Conservation (phyloP, 2,329 filamentous ascomycete genomes). For the Gaeumannomyces tritici region DNA sequence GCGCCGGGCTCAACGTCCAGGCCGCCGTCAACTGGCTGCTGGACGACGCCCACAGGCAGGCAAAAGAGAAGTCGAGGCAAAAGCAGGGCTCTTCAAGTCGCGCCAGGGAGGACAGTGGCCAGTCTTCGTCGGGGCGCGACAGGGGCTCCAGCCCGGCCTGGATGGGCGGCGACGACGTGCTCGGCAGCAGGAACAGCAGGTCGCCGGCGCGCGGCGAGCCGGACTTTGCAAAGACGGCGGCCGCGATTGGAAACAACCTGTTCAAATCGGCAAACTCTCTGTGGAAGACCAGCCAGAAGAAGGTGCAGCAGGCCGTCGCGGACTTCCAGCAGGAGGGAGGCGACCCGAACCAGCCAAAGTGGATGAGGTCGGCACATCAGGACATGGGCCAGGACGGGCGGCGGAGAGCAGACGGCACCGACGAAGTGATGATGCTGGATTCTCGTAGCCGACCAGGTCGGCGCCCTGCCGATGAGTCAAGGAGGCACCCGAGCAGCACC, state of each 20-base stretch:
- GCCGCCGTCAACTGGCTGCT: constrained; percentile 82
- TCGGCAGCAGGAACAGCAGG: constrained; percentile 40
- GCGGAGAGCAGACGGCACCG: constrained; percentile 36
- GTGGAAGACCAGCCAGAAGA: constrained; percentile 92
- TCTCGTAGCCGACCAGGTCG: constrained; percentile 46
- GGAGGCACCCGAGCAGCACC: constrained; percentile 16
- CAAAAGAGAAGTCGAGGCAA: constrained; percentile 56
- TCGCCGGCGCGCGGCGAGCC: constrained; percentile 51
- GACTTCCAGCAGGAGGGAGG: constrained; percentile 68
- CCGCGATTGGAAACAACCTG: constrained; percentile 71
- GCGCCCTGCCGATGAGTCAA: constrained; percentile 16
- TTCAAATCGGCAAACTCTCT: constrained; percentile 91
- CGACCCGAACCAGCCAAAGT: constrained; percentile 78
- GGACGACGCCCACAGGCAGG: constrained; percentile 80
- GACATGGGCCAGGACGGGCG: constrained; percentile 18
- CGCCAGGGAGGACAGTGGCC: constrained; percentile 17
- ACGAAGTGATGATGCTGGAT: constrained; percentile 76
- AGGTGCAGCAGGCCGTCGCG: constrained; percentile 81
- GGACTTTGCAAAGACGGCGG: constrained; percentile 72
- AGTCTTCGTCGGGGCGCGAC: constrained; percentile 15
- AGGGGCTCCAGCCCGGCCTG: constrained; percentile 44
- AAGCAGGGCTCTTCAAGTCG: constrained; percentile 6
- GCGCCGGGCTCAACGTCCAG: constrained; percentile 71
- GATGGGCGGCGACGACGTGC: constrained; percentile 48
- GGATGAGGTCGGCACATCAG: constrained; percentile 74